Evolutionary conservation across 441 rosid genomes (phyloP).

Genomic region (Populus hybrid): DNA sequence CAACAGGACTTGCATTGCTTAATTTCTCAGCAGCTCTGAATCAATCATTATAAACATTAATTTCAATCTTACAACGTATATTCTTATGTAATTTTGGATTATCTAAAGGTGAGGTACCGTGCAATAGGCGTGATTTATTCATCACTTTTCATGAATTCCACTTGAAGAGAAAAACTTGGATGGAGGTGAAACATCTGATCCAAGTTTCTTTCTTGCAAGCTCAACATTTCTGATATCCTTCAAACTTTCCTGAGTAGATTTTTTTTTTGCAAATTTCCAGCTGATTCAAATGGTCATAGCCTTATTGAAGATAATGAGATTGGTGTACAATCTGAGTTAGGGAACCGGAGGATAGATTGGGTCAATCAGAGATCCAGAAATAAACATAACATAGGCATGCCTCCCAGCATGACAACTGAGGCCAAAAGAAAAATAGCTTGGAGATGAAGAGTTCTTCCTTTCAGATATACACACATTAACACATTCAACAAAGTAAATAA

Average conservation of each 20-base stretch:
- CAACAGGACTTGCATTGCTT: conserved; percentile 7
- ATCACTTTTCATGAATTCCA: conserved; percentile 8
- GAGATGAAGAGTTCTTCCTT: conserved; percentile 29
- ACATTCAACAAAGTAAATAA: neutral
- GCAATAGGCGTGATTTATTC: neutral
- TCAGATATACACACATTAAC: neutral
- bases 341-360: neutral
- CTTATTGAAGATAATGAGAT: no score
- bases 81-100: neutral
- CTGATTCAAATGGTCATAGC: no score
- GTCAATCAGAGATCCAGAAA: neutral
- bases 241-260: neutral
- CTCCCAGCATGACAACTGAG: conserved; percentile 17
- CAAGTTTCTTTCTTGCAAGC: neutral
- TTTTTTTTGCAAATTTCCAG: no score
- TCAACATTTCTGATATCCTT: conserved; percentile 3
- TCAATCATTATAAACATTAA: neutral
- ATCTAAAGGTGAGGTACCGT: neutral
- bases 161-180: neutral
- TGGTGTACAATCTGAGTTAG: neutral
- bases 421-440: conserved; percentile 21
- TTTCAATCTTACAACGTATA: neutral
- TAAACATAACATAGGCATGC: neutral
- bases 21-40: conserved; percentile 7
- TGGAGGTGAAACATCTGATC: neutral